These are phyloP conservation scores for Linaria vulgaris DNA, from an alignment of 257 asterid genomes.

Conservation along the genomic window DNA sequence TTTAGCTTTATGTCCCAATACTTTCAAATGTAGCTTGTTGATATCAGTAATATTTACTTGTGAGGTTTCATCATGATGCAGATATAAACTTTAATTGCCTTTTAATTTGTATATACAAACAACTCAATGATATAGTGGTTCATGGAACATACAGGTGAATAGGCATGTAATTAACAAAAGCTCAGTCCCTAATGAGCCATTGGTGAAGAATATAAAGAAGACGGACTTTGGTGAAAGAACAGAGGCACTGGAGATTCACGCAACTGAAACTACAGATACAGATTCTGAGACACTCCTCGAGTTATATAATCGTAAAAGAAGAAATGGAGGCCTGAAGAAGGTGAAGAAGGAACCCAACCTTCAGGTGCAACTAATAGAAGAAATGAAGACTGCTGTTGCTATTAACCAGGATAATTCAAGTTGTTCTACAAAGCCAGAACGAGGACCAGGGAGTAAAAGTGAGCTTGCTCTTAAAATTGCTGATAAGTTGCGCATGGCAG, in stretches of 20 bases:
- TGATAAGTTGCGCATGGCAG: constrained; percentile 23
- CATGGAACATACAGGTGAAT: constrained; percentile 21
- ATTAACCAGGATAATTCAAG: constrained; percentile 20
- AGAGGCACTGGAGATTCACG: constrained; percentile 22
- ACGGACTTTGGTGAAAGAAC: constrained; percentile 19
- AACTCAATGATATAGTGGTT: constrained; percentile 25
- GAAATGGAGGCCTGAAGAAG: constrained; percentile 21
- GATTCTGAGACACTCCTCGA: constrained; percentile 19
- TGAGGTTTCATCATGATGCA: constrained; percentile 31
- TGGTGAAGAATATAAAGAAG: constrained; percentile 22
- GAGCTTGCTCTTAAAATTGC: constrained; percentile 14
- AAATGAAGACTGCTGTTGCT: constrained; percentile 22
- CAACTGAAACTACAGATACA: constrained; percentile 22
- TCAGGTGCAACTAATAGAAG: constrained; percentile 25
- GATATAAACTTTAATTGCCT: constrained; percentile 25
- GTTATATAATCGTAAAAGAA: constrained; percentile 23
- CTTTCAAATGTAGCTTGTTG: constrained; percentile 5
- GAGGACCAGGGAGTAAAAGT: constrained; percentile 19
- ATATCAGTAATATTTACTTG: constrained; percentile 4
- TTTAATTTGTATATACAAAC: constrained; percentile 15
- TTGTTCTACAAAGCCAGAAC: constrained; percentile 20
- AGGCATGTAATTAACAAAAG: constrained; percentile 17
- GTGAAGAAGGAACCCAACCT: constrained; percentile 22
- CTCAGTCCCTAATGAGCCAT: constrained; percentile 25
- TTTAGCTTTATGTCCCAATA: constrained; percentile 2